Evolutionary conservation across 2,329 filamentous ascomycete species (phyloP), one percentile per base, ranked within the genome.

Genomic region (Salinomyces thailandicus): DNA sequence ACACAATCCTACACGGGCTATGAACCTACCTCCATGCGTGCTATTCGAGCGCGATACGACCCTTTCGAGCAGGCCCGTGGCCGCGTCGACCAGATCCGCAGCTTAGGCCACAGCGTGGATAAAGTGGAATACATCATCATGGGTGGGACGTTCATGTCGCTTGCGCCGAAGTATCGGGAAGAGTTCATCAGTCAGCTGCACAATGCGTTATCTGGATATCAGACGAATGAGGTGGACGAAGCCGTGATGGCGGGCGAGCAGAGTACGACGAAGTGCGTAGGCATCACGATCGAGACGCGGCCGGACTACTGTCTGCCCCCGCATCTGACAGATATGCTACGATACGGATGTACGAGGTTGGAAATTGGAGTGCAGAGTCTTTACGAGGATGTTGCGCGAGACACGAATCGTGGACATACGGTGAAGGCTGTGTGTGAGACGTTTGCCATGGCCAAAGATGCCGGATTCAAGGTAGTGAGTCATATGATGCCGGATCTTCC

Each of bases 81-180:
- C 28, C 78, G 91, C 49, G 89, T 98, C 5, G 93, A 98, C 52
- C 91, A 98, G 64, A 85, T 98, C 56, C 93, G 93, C 61, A 83
- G 85, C 2, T 72, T 98, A 0, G 91, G 91, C 1, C 91, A 98
- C 62, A 94, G 85, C 31, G 91, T 98, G 32, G 91, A 98, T 66
- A 98, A 98, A 62, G 91, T 98, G 16, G 91, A 98, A 67, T 98
- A 96, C 62, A 98, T 98, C 57, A 94, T 98, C 58, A 98, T 98
- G 91, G 91, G 91, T 42, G 91, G 91, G 48, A 98, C 91, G 0
- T 98, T 98, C 63, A 98, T 98, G 93, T 96, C 89, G 2, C 65
- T 98, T 17, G 73, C 89, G 6, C 79, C 86, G 52, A 78, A 81
- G 16, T 98, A 98, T 61, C 73, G 91, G 18, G 85, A 98, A 43